phyloP scores from a whole-genome alignment of 768 basidiomycete species.

The Pisolithus orientalis region DNA sequence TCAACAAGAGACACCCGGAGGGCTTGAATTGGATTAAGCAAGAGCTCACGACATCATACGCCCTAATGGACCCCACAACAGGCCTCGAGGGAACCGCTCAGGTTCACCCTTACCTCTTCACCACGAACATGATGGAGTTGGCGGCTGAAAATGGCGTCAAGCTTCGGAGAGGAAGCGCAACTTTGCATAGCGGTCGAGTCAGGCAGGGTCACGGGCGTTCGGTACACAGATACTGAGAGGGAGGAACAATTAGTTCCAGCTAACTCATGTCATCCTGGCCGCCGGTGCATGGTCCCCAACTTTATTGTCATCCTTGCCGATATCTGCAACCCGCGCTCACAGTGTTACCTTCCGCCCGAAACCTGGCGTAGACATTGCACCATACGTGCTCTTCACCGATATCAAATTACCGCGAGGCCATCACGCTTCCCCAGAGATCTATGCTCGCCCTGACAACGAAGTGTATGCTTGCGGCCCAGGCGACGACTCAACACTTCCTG shows the following conservation, averaged over 20 bases:
- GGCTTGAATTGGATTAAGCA: constrained; percentile 50
- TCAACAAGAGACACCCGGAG: constrained; percentile 34
- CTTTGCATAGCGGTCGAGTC: constrained; percentile 37
- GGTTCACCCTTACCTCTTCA: constrained; percentile 72
- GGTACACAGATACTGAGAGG: constrained; percentile 23
- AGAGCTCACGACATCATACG: constrained; percentile 55
- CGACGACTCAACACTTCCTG: constrained; percentile 64
- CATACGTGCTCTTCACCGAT: constrained; percentile 81
- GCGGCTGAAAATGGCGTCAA: constrained; percentile 49
- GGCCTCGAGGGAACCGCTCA: constrained; percentile 56
- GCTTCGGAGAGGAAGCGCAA: constrained; percentile 42
- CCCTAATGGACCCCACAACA: constrained; percentile 55
- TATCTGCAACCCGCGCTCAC: constrained; percentile 63
- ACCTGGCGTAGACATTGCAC: constrained; percentile 43
- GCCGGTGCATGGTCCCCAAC: constrained; percentile 85
- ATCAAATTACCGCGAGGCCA: constrained; percentile 38
- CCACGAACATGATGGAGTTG: constrained; percentile 62
- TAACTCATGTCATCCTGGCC: constrained; percentile 65
- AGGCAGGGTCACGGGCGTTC: constrained; percentile 43
- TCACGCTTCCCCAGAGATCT: constrained; percentile 57
- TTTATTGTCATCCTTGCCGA: constrained; percentile 50
- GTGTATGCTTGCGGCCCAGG: constrained; percentile 78
- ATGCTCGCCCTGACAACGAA: constrained; percentile 63
- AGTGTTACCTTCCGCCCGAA: constrained; percentile 59
- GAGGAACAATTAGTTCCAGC: constrained; percentile 39